A percentile compares a stretch with the other conserved stretches of the same genome.
Conservation (phyloP, 2,329 filamentous ascomycete genomes). For the Fusarium siculi region DNA sequence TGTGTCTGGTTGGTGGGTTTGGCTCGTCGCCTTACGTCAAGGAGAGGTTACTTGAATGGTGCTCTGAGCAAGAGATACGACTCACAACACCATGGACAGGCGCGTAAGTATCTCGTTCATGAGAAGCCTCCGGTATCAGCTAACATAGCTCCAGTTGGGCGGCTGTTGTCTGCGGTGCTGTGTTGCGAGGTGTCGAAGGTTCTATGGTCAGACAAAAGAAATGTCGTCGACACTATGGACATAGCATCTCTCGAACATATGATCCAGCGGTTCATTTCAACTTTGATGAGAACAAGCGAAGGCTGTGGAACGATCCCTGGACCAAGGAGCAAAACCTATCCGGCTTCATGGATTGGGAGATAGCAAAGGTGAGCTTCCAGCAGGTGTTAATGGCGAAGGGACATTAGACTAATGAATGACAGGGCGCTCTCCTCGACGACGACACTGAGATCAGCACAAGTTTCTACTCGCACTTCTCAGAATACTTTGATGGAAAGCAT, state of each 20-base stretch:
- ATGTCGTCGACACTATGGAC: neutral
- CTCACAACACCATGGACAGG: neutral
- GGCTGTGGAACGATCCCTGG: neutral
- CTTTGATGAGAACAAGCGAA: neutral
- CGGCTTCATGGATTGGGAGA: neutral
- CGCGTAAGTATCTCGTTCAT: neutral
- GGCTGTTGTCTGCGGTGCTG: neutral
- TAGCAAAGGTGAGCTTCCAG: neutral
- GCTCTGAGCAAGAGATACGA: neutral
- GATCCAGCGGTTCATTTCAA: neutral
- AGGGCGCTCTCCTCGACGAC: neutral
- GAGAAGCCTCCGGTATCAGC: no score
- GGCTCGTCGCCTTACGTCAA: neutral
- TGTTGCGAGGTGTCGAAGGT: neutral
- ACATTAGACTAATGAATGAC: neutral
- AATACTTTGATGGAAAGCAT: neutral
- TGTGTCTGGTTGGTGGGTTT: neutral
- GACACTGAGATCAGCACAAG: neutral
- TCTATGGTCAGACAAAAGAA: neutral
- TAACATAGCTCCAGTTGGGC: neutral
- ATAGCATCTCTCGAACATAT: neutral
- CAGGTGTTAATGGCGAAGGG: fast-evolving
- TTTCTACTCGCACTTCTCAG: neutral
- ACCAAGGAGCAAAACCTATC: neutral
- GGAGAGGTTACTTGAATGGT: neutral